Evolutionary conservation across 441 rosid genomes (phyloP).

Genomic region (Populus hybrid): DNA sequence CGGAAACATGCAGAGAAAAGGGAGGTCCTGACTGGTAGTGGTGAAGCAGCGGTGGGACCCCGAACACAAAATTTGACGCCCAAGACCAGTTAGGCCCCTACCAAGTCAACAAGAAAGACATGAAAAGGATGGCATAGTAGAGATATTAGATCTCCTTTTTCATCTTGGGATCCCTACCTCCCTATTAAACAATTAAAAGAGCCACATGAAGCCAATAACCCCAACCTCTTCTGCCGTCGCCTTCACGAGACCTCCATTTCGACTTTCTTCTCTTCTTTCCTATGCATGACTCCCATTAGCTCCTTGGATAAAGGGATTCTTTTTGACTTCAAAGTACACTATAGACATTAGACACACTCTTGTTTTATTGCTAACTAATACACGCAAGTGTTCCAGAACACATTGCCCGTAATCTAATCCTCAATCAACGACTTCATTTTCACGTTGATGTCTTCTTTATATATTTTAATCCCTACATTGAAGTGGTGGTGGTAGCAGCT

Average conservation of each 20-base stretch:
- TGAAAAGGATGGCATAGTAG: not conserved
- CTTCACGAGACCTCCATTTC: too few species aligned
- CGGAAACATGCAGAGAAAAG: slow-evolving; percentile 22
- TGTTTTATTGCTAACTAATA: not conserved
- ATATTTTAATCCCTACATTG: not conserved
- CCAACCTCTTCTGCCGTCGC: slow-evolving; percentile 43
- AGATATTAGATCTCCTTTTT: not conserved
- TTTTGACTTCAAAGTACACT: slow-evolving; percentile 23
- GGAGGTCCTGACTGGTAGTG: not conserved
- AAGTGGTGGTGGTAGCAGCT: not conserved
- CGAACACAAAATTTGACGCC: slow-evolving; percentile 11
- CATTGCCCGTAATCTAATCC: slow-evolving; percentile 20
- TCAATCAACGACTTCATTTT: slow-evolving; percentile 26
- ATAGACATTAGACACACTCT: not conserved
- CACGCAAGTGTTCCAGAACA: slow-evolving; percentile 16
- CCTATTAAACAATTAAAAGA: not conserved
- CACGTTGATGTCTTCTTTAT: slow-evolving; percentile 18
- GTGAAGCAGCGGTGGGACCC: slow-evolving; percentile 18
- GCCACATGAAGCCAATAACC: slow-evolving; percentile 33
- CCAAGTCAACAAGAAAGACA: not conserved
- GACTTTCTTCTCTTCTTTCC: not conserved
- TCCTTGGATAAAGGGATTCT: slow-evolving; percentile 38
- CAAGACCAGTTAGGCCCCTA: not conserved
- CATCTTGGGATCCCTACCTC: slow-evolving; percentile 4
- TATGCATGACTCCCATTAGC: slow-evolving; percentile 17